Evolutionary conservation across 257 asterid species (phyloP), one percentile per base, ranked within the genome.

Genomic region (Lavandula angustifolia): DNA sequence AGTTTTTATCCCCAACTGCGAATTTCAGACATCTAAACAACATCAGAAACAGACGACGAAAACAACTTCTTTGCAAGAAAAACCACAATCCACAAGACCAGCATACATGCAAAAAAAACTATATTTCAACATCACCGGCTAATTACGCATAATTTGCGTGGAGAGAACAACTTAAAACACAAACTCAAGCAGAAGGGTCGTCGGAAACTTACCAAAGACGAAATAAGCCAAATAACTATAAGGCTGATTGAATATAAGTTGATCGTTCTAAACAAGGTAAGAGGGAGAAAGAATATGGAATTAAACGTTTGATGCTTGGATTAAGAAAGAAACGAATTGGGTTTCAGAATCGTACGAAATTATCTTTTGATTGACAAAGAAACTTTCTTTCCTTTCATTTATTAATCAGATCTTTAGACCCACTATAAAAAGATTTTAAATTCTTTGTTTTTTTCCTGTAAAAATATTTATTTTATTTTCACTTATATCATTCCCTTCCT

Each of bases 1-100:
- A 73, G 40, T 73, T 78, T 67, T 53, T 78, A 73, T 78, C 68
- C 60, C 71, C 66, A 72, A 13, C 91, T 83, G 89, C 81, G 73
- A 72, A 80, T 73, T 71, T 81, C 66, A 84, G 35, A 71, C 84
- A 82, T 12, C 68, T 32, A 66, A 78, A 64, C 64, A 78, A 54
- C 80, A 79, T 74, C 78, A 82, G 54, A 64, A 67, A 40, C 69
- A 52, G 50, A 29, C 33, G 33, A 38, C 50, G 40, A 18, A 67
- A 51, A 34, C 3, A 14, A 14, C 38, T 66, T 59, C 12, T 55
- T 68, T 44, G 61, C 59, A 31, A 16, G 51, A 62, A 51, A 51
- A 6, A 34, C 18, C 43, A 60, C 31, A 11, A 44, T 12, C 51
- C 64, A 40, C 54, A 12, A 9, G 14, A 31, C 37, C 54, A 51